phyloP scores from a whole-genome alignment of 2,329 filamentous ascomycete genomes.

The Lasiodiplodia sp. region DNA sequence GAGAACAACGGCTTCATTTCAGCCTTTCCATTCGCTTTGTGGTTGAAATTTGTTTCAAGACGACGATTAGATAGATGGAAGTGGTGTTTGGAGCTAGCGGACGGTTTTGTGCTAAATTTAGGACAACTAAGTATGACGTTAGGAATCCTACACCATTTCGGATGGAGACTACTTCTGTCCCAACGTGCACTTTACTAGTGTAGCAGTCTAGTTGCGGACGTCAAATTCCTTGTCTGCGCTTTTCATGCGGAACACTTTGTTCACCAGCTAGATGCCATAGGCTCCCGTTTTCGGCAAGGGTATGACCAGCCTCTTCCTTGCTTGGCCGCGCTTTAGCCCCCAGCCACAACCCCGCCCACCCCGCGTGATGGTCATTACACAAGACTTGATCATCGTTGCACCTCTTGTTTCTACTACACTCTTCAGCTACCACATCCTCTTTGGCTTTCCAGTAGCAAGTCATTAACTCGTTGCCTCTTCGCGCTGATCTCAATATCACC shows the following conservation, averaged over 20 bases:
- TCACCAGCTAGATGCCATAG: background rate
- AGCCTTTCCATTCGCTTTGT: constrained; percentile 4
- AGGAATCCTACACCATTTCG: background rate
- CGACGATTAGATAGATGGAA: background rate
- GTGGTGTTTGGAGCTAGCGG: background rate
- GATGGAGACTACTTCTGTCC: background rate
- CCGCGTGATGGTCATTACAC: background rate
- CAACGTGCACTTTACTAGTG: background rate
- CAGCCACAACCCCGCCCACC: constrained; percentile 20
- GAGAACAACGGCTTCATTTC: background rate
- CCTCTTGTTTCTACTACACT: background rate
- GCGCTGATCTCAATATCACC: background rate
- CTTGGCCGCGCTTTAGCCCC: constrained; percentile 6
- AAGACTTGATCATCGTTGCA: background rate
- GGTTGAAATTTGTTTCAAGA: background rate
- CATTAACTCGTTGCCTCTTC: background rate
- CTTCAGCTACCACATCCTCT: background rate
- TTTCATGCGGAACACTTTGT: background rate
- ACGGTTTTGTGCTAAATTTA: background rate
- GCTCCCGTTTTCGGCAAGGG: background rate
- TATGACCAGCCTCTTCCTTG: constrained; percentile 22
- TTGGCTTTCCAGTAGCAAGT: background rate
- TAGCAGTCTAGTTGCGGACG: background rate
- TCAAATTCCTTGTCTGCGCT: background rate
- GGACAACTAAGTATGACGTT: background rate